Base-by-base conservation (phyloP, 768 basidiomycete genomes). In the Podaxis sp. region DNA sequence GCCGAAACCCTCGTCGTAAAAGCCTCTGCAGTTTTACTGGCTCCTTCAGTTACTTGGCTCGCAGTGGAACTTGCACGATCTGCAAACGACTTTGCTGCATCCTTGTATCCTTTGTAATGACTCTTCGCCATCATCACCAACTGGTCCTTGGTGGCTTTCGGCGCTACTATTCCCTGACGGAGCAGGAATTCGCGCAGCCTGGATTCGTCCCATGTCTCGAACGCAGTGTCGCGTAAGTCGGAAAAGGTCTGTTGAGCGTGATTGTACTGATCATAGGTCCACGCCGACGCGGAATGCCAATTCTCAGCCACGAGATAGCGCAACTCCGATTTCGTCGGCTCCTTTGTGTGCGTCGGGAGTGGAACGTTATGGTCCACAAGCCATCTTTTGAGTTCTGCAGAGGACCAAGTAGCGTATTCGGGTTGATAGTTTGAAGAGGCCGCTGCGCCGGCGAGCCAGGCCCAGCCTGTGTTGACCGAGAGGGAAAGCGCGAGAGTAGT, bases 151-250 rank as follows among this genome's bases (percentile, higher is more conserved):
- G 87, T 87, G 2, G 90, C 89, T 30, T 84, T 82, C 13, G 96
- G 95, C 5, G 88, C 84, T 55, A 99, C 86, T 64, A 96, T 80
- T 46, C 95, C 95, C 67, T 96, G 90, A 69, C 92, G 85, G 59
- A 97, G 84, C 11, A 99, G 80, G 76, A 90, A 96, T 65, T 90
- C 80, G 69, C 95, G 86, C 22, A 97, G 80, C 30, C 82, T 82
- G 12, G 86, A 87, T 69, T 98, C 95, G 71, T 92, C 87, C 95
- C 95, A 99, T 1, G 80, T 77, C 65, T 95, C 91, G 65, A 93
- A 88, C 8, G 85, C 74, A 24, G 81, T 75, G 2, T 87, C 86
- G 62, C 84, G 84, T 64, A 90, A 46, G 63, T 85, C 76, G 17
- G 79, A 68, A 66, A 92, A 93, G 3, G 80, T 75, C 64, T 82